phyloP scores from a whole-genome alignment of 345 rosid genomes.

The Stellera chamaejasme region DNA sequence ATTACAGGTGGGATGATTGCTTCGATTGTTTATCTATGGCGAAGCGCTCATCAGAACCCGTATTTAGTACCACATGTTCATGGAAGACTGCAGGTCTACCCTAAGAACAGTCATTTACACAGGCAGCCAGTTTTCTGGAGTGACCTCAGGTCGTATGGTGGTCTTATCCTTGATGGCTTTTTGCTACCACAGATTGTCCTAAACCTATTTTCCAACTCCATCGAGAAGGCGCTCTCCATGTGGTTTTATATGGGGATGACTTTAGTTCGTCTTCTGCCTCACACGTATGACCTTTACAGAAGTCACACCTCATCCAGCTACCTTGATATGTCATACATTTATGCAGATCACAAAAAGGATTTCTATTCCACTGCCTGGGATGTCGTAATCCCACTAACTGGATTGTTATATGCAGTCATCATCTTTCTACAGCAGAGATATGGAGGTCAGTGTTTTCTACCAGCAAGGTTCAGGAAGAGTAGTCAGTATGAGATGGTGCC shows the following conservation, averaged over 20 bases:
- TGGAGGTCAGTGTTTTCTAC: conserved; percentile 59
- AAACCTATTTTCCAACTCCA: conserved; percentile 46
- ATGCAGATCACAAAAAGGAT: conserved; percentile 70
- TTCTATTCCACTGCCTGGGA: conserved; percentile 86
- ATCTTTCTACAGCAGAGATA: conserved; percentile 67
- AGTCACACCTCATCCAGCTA: conserved; percentile 45
- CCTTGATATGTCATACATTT: conserved; percentile 55
- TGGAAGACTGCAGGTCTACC: neutral
- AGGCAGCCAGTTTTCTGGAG: conserved; percentile 46
- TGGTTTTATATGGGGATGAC: conserved; percentile 58
- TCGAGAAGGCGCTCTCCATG: conserved; percentile 39
- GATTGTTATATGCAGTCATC: conserved; percentile 46
- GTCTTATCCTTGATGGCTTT: conserved; percentile 70
- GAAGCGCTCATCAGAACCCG: conserved; percentile 20
- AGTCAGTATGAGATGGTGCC: conserved; percentile 57
- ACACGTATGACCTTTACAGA: conserved; percentile 81
- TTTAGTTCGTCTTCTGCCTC: conserved; percentile 60
- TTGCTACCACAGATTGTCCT: conserved; percentile 78
- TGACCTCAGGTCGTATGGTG: conserved; percentile 64
- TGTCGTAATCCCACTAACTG: conserved; percentile 46
- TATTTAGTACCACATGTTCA: conserved; percentile 12
- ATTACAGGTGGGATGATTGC: conserved; percentile 54
- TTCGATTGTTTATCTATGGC: conserved; percentile 43
- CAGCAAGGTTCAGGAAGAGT: conserved; percentile 39
- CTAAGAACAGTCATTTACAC: conserved; percentile 12